Evolutionary conservation across 2,329 filamentous ascomycete genomes (phyloP).

Genomic region (Trematosphaeria pertusa): DNA sequence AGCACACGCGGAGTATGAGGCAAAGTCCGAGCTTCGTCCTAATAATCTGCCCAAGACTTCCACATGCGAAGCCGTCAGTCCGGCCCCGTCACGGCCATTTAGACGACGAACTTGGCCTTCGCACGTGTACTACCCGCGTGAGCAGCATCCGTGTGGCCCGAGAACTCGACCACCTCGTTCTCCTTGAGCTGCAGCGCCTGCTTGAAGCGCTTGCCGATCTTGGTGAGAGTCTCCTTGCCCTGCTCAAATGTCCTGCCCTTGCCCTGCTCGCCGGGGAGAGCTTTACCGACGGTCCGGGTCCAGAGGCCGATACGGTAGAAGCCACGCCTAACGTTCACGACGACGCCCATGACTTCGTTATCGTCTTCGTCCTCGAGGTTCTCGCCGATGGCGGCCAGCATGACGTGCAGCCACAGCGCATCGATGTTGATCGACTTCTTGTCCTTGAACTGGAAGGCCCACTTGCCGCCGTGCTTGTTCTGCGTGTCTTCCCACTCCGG

Average conservation of each 20-base stretch:
- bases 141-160: conserved; percentile 92
- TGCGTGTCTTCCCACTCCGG: conserved; percentile 98
- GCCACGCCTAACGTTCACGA: conserved; percentile 97
- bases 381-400: conserved; percentile 96
- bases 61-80: no score
- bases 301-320: conserved; percentile 98
- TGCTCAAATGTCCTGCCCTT: conserved; percentile 82
- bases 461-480: conserved; percentile 99
- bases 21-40: no score
- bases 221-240: conserved; percentile 81
- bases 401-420: conserved; percentile 94
- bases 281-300: conserved; percentile 93
- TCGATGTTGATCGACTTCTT: conserved; percentile 92
- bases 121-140: conserved; percentile 92
- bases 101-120: conserved; percentile 91
- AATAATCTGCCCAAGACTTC: no score
- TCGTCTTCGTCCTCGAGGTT: conserved; percentile 94
- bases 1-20: no score
- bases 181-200: conserved; percentile 81
- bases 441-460: conserved; percentile 98
- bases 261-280: conserved; percentile 74
- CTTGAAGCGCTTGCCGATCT: conserved; percentile 92
- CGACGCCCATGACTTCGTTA: conserved; percentile 98
- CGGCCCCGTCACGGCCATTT: no score
- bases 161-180: conserved; percentile 87